Percentiles rank a stretch among this genome's conserved stretches.
These are phyloP conservation scores for Zygoascus ofunaensis DNA, from an alignment of 805 yeast species.

Conservation along the genomic window DNA sequence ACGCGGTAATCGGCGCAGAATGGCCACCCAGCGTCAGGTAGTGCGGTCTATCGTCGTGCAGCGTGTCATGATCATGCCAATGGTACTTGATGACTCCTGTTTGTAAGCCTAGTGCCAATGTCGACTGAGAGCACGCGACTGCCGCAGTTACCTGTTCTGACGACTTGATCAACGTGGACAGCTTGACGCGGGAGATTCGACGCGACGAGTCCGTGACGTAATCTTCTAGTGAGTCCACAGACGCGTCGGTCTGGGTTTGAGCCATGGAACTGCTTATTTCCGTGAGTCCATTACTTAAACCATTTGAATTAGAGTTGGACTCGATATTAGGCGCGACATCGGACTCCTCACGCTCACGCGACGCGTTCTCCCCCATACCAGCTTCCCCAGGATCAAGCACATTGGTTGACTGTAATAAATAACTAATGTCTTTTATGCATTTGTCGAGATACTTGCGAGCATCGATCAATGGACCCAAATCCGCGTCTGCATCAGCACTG, in stretches of 20 bases:
- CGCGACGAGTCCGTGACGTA: no score
- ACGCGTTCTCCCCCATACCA: no score
- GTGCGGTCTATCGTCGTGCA: neutral
- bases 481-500: slow-evolving; percentile 8
- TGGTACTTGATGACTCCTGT: neutral
- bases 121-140: neutral
- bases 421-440: slow-evolving; percentile 30
- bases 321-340: no score
- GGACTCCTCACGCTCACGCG: no score
- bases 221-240: no score
- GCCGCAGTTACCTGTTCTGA: neutral
- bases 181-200: no score
- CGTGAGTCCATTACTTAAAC: no score
- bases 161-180: neutral
- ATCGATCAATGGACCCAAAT: slow-evolving; percentile 19
- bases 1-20: neutral
- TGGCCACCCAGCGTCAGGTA: neutral
- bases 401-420: slow-evolving; percentile 22
- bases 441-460: slow-evolving; percentile 26
- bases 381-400: slow-evolving; percentile 13
- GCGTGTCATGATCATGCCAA: neutral
- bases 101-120: neutral
- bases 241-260: no score
- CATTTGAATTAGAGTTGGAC: no score
- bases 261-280: no score